Base-by-base conservation (phyloP, 2,329 filamentous ascomycete species). In the Paramyrothecium roridum region DNA sequence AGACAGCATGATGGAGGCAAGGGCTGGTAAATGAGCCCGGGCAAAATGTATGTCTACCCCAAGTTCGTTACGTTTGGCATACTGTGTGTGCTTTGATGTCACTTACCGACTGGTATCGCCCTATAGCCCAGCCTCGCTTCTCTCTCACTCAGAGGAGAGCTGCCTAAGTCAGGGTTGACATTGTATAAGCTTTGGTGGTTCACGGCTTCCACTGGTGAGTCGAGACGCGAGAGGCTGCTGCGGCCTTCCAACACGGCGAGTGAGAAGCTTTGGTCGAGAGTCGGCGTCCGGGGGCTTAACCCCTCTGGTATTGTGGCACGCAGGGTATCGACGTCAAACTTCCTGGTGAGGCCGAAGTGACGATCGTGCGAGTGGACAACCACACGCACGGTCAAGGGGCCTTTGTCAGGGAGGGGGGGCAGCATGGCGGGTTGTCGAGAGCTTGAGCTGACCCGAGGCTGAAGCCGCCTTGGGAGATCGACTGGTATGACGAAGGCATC, bases 1-100 rank as follows among this genome's bases (percentile, higher is more conserved):
- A 0, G 81, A 84, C 34, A 80, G 70, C 59, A 87, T 78, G 49
- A 86, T 68, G 2, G 79, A 75, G 1, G 78, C 81, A 7, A 86
- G 68, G 0, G 82, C 76, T 2, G 83, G 84, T 3, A 86, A 72
- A 45, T 67, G 62, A 16, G 58, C 59, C 52, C 69, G 62, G n/a
- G 70, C 70, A 46, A 70, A 69, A 23, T 61, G 63, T 3, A 66
- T 54, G 40, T 70, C 70, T 72, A 21, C 2, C 23, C 4, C 16
- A 43, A 43, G 4, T 43, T 26, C 8, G 34, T 23, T 22, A 22
- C 8, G 22, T 12, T 20, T 22, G 10, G 17, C 26, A 8, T 10
- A 19, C 46, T 48, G n/a, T 2, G 11, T 48, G 46, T 26, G 22
- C 3, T 13, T 22, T 48, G 13, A 48, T 11, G 46, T 19, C 22